Evolutionary conservation across 2,329 filamentous ascomycete genomes (phyloP), one percentile per base, ranked within the genome.

Genomic region (Verruconis gallopava): DNA sequence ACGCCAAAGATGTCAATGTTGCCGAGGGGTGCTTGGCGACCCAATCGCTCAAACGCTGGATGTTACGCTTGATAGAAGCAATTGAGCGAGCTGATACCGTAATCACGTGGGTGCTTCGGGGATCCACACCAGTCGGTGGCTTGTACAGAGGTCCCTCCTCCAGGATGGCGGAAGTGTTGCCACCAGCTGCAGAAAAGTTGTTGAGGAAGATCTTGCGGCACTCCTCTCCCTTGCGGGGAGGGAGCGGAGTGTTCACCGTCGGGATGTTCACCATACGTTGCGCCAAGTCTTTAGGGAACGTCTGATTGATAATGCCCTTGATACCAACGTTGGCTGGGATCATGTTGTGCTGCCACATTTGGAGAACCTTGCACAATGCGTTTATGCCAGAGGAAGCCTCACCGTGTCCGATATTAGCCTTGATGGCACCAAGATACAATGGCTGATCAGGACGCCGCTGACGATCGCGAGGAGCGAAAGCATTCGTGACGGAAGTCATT

Each of bases 401-500:
- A 32, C 67, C 68, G 52, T 72, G 69, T 33, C 69, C 69, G 48
- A 72, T 66, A 48, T 72, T 72, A 38, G 69, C 67, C 53, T 72
- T 72, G 58, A 71, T 68, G 21, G 69, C 67, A 48, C 69, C 69
- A n/a, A 72, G 58, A 49, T 70, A 61, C 4, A 72, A 61, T 17
- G 66, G 62, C 56, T 71, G 56, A 25, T 70, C 66, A 6, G 66
- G 61, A 22, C 55, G 60, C 39, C 68, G 67, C 51, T 68, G 65
- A 33, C 64, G 62, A 48, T 68, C 59, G 42, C 65, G 63, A 17
- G 72, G 69, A 35, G 73, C 75, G 50, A 80, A 81, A 15, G 72
- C 66, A 38, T 72, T 67, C 17, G 77, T 75, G 38, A 93, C 81
- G 0, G 80, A 85, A 1, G 75, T 68, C 79, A 89, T 88, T 57